Evolutionary conservation across 2,329 filamentous ascomycete species (phyloP).

Genomic region (Colletotrichum scovillei): DNA sequence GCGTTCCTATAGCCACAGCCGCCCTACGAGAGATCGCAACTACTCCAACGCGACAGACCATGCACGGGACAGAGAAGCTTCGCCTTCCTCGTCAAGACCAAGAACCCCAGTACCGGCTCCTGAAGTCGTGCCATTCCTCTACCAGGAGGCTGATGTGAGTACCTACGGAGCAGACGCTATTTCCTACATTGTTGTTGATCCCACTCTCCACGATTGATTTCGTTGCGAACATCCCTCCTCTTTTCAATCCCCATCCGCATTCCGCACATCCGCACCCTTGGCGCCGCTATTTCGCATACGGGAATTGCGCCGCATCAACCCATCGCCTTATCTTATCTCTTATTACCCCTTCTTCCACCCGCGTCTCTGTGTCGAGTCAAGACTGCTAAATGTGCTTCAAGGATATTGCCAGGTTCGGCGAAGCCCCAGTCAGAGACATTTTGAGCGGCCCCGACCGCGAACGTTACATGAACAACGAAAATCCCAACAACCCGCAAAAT

Average conservation of each 20-base stretch:
- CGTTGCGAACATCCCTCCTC: slow-evolving; percentile 10
- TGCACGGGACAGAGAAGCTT: slow-evolving; percentile 71
- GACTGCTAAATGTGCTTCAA: slow-evolving; percentile 45
- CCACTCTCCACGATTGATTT: slow-evolving; percentile 36
- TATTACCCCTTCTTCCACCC: slow-evolving; percentile 25
- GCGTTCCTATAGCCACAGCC: slow-evolving; percentile 70
- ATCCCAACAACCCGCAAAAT: slow-evolving; percentile 53
- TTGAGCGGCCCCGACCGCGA: slow-evolving; percentile 77
- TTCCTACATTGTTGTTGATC: background rate
- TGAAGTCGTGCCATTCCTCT: slow-evolving; percentile 97
- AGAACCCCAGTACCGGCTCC: slow-evolving; percentile 88
- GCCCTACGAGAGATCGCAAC: slow-evolving; percentile 76
- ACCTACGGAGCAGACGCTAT: slow-evolving; percentile 15
- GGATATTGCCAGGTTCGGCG: slow-evolving; percentile 82
- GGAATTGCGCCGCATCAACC: slow-evolving; percentile 31
- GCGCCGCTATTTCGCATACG: slow-evolving; percentile 33
- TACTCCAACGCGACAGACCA: slow-evolving; percentile 82
- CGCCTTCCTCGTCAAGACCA: slow-evolving; percentile 81
- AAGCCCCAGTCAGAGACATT: slow-evolving; percentile 79
- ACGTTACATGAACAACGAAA: slow-evolving; percentile 67
- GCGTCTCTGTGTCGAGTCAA: slow-evolving; percentile 25
- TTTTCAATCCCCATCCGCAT: slow-evolving; percentile 21
- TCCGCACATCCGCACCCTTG: slow-evolving; percentile 27
- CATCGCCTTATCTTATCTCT: slow-evolving; percentile 33
- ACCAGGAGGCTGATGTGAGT: slow-evolving; percentile 85